Evolutionary conservation across 140 eudicot species (phyloP).

Genomic region (Flaveria floridana): DNA sequence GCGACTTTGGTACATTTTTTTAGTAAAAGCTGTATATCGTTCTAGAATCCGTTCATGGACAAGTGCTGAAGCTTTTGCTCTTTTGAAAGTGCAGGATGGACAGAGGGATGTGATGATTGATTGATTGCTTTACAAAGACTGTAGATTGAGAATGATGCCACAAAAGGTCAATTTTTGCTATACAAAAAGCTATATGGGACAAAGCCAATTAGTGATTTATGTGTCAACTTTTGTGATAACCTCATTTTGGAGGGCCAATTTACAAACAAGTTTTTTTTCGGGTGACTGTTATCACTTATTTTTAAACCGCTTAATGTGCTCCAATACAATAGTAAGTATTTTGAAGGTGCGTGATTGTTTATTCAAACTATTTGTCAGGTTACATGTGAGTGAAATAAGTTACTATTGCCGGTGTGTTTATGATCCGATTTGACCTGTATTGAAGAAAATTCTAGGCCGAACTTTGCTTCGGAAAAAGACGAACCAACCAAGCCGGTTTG

Average conservation of each 20-base stretch:
- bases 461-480: background rate
- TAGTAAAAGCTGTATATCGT: background rate
- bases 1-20: background rate
- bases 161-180: constrained; percentile 7
- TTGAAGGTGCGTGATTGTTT: background rate
- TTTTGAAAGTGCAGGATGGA: constrained; percentile 24
- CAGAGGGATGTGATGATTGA: background rate
- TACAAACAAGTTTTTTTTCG: background rate
- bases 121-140: constrained; percentile 16
- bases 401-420: background rate
- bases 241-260: background rate
- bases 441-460: background rate
- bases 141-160: constrained; percentile 12
- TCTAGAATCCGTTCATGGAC: background rate
- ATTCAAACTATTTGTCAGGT: background rate
- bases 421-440: background rate
- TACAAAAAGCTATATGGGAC: constrained; percentile 10
- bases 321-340: background rate
- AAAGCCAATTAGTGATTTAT: background rate
- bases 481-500: background rate
- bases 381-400: background rate
- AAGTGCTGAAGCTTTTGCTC: background rate
- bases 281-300: background rate
- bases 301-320: background rate
- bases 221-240: constrained; percentile 15